Evolutionary conservation across 345 rosid species (phyloP).

Genomic region (Hirschfeldia incana): DNA sequence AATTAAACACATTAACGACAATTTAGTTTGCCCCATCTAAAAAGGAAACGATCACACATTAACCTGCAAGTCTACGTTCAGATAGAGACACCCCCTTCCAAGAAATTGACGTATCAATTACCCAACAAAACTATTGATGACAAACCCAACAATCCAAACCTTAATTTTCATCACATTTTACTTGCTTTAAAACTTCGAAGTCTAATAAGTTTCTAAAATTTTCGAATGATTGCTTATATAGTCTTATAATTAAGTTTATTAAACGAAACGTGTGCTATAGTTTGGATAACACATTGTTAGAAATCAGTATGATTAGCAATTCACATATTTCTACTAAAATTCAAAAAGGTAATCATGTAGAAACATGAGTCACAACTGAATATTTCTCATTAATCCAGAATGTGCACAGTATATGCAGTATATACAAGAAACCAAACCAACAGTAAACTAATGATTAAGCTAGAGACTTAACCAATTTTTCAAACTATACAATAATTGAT

Average conservation of each 20-base stretch:
- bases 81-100: conserved; percentile 19
- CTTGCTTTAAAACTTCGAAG: conserved; percentile 2
- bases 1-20: conserved; percentile 31
- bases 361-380: too few relatives aligned
- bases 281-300: neutral
- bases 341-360: neutral
- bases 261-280: neutral
- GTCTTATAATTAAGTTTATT: neutral
- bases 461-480: too few relatives aligned
- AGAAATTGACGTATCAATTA: conserved; percentile 24
- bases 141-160: neutral
- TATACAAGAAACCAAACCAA: too few relatives aligned
- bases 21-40: conserved; percentile 31
- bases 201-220: neutral
- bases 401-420: too few relatives aligned
- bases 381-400: too few relatives aligned
- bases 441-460: too few relatives aligned
- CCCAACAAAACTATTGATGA: conserved; percentile 11
- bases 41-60: conserved; percentile 35
- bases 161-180: neutral
- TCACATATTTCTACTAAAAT: neutral
- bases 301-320: neutral
- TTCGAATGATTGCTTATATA: neutral
- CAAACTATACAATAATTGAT: too few relatives aligned
- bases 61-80: conserved; percentile 27